Evolutionary conservation across 1,284 basidiomycete genomes (phyloP), one percentile per base, ranked within the genome.

Genomic region (Melampsora larici-populina): DNA sequence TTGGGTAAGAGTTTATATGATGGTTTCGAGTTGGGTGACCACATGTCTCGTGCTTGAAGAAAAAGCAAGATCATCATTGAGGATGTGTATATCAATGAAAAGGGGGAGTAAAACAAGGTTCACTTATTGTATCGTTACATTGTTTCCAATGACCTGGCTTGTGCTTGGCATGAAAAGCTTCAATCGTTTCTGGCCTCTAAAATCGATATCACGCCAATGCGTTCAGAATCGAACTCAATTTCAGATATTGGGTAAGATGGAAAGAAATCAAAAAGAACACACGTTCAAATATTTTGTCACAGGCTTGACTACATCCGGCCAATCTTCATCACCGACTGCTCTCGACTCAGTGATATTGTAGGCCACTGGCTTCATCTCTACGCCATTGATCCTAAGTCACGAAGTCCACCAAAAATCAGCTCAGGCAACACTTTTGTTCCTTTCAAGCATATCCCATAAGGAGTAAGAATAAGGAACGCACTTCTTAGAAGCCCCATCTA

Each of bases 91-190:
- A 62, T 24, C 15, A 33, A 36, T 26, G 29, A 24, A 65, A 24
- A 18, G n/a, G 55, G n/a, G 29, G 18, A 60, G 24, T 24, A 24
- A 60, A 58, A 89, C 86, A 51, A 85, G 84, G 81, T 98, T 88
- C 90, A 87, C 5, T 89, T 64, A 98, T 90, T 31, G 87, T 87
- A 33, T 87, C 84, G 67, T 89, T 88, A 83, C 96, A 99, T 86
- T 98, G 95, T 15, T 88, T 86, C 97, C 97, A 99, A 11, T 88
- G 89, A 70, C 91, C 89, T 0, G 90, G 86, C 81, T 94, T 92
- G 29, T 87, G 87, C 0, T 85, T 85, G 0, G 96, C 96, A 82
- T 99, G 95, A 9, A 99, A 85, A 0, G 94, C 92, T 1, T 80
- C 81, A 18, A 93, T 87, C 65, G 98, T 96, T 79, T 96, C 93